Evolutionary conservation across 139 green algal species (phyloP).

Genomic region (Gonium pectorale): DNA sequence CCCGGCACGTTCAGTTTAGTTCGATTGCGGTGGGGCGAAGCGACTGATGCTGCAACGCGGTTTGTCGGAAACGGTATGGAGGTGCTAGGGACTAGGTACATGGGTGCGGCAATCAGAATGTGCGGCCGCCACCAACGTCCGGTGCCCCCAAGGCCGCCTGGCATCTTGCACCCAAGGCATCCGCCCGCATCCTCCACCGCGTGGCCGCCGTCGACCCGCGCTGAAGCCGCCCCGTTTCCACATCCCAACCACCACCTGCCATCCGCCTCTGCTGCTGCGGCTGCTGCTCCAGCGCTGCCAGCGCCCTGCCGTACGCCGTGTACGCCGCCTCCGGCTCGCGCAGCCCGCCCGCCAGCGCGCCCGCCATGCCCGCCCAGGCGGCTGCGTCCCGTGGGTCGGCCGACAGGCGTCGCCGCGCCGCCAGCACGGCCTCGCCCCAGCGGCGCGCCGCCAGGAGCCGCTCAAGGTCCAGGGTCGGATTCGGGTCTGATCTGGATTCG

Average conservation of each 20-base stretch:
- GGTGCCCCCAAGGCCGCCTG: no score
- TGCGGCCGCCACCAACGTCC: no score
- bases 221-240: not conserved
- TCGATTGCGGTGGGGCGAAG: no score
- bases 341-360: constrained; percentile 1
- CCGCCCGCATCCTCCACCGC: no score
- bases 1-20: no score
- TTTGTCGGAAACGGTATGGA: no score
- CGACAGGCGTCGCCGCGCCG: not conserved
- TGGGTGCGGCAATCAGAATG: no score
- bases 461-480: not conserved
- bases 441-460: not conserved
- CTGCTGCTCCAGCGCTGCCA: not conserved
- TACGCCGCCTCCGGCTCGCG: constrained; percentile 30
- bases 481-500: no score
- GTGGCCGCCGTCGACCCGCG: no score
- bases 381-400: constrained; percentile 19
- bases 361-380: constrained; percentile 12
- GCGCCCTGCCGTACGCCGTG: constrained; percentile 12
- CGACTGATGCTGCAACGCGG: no score
- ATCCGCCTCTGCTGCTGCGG: not conserved
- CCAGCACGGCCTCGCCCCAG: not conserved
- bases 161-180: no score
- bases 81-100: no score
- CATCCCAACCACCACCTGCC: not conserved